phyloP scores from a whole-genome alignment of 179 eudicot species.

The Spergularia azorica region DNA sequence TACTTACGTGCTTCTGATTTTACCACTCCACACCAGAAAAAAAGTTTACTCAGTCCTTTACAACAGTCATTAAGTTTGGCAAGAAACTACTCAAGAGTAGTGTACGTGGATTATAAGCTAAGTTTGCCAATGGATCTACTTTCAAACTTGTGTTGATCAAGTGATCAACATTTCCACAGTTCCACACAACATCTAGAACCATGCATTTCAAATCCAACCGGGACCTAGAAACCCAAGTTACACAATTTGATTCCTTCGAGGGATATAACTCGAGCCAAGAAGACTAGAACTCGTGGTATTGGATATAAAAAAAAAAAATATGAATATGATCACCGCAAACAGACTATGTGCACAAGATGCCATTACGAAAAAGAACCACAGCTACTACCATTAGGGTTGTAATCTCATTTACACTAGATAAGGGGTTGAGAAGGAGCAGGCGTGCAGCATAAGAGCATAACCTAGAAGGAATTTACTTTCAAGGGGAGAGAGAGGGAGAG shows the following conservation, averaged over 20 bases:
- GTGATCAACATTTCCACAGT: slow-evolving; percentile 1
- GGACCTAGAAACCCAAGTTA: not conserved
- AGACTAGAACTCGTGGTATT: slow-evolving; percentile 11
- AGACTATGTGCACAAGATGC: slow-evolving; percentile 30
- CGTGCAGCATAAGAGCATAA: not conserved
- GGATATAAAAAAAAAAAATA: not conserved
- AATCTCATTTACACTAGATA: slow-evolving; percentile 20
- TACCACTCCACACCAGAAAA: too few relatives aligned
- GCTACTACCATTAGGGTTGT: slow-evolving; percentile 12
- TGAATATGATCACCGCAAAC: not conserved
- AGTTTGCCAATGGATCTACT: not conserved
- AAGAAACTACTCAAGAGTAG: too few relatives aligned
- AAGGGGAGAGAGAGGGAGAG: too few relatives aligned
- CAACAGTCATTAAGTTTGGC: too few relatives aligned
- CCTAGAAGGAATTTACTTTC: slow-evolving; percentile 12
- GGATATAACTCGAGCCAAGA: slow-evolving; percentile 20
- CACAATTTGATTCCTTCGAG: slow-evolving; percentile 17
- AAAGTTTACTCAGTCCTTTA: too few relatives aligned
- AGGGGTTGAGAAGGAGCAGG: not conserved
- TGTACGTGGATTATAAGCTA: too few relatives aligned
- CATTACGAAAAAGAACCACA: slow-evolving; percentile 10
- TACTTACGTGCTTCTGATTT: too few relatives aligned
- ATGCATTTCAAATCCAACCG: slow-evolving; percentile 19
- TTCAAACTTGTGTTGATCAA: not conserved
- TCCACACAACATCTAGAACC: slow-evolving; percentile 1